Evolutionary conservation across 805 yeast genomes (phyloP), one percentile per base, ranked within the genome.

Genomic region (Wickerhamomyces xylosicus): DNA sequence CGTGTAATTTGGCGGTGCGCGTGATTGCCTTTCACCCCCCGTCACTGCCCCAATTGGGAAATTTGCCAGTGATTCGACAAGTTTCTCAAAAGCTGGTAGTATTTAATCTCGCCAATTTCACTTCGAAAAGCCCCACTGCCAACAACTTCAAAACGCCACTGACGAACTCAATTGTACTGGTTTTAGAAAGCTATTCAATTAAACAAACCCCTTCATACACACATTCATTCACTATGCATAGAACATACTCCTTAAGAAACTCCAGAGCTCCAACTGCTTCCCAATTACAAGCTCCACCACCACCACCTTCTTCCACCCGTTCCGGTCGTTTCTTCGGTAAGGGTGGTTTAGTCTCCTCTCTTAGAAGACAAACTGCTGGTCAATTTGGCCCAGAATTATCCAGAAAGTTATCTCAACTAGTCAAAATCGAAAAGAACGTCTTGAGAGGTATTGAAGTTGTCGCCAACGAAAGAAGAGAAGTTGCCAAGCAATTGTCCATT

Each of bases 341-440:
- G 52, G 72, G 80, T 19, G 77, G 85, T 25, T 67, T 84, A 49
- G 74, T 85, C 37, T 72, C 78, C 47, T 60, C 76, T 16, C 71
- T 84, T 59, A 79, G 95, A 64, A 85, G 81, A 63, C 69, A 76
- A 51, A 74, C 95, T 43, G 95, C 97, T 42, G 96, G 95, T 48
- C 77, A 83, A 34, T 76, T 86, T 57, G 97, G 97, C 41, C 97
- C 97, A 34, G 97, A 90, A 66, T 72, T 92, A 57, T 76, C 97
- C 34, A 79, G 94, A 66, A 90, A 90, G 62, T 75, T 90, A 57
- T 80, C 95, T 33, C 86, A 81, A 56, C 75, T 85, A 61, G 85
- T 92, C 61, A 92, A 90, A 75, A 83, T 87, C 74, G 98, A 90
- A 71, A 92, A 92, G 75, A 84, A 85, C 63, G 83, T 90, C 48